phyloP scores from a whole-genome alignment of 2,329 filamentous ascomycete species.

The Fusarium sp. region DNA sequence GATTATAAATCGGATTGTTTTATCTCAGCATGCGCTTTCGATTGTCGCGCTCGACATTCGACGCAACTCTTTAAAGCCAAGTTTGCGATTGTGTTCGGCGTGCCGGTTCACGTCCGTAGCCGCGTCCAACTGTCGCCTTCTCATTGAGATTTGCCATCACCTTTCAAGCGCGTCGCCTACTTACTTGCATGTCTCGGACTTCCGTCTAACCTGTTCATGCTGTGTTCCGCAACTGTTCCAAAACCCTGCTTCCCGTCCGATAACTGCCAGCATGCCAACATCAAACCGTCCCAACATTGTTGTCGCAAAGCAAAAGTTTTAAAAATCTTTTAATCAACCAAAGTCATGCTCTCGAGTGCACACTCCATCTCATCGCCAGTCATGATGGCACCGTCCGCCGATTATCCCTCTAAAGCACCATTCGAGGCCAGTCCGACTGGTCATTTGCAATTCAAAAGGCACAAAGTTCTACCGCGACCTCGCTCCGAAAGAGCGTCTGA shows the following conservation, averaged over 20 bases:
- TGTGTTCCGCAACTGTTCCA: slow-evolving; percentile 36
- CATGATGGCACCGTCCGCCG: slow-evolving; percentile 49
- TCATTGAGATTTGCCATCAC: slow-evolving; percentile 23
- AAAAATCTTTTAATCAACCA: slow-evolving; percentile 10
- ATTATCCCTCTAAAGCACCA: slow-evolving; percentile 45
- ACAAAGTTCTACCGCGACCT: slow-evolving; percentile 58
- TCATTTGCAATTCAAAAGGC: slow-evolving; percentile 58
- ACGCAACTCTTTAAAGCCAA: slow-evolving; percentile 39
- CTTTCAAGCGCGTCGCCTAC: slow-evolving; percentile 30
- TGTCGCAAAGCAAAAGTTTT: slow-evolving; percentile 41
- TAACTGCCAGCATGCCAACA: slow-evolving; percentile 45
- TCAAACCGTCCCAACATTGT: slow-evolving; percentile 32
- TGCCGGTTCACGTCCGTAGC: slow-evolving; percentile 37
- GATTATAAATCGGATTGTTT: slow-evolving; percentile 14
- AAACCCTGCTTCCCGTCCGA: slow-evolving; percentile 28
- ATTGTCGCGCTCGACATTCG: slow-evolving; percentile 31
- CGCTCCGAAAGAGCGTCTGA: slow-evolving; percentile 43
- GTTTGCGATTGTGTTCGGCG: slow-evolving; percentile 32
- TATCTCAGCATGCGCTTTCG: slow-evolving; percentile 40
- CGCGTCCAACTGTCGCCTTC: slow-evolving; percentile 23
- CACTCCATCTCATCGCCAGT: slow-evolving; percentile 46
- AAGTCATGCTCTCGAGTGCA: slow-evolving; percentile 47
- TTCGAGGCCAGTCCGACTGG: slow-evolving; percentile 44
- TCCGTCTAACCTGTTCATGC: slow-evolving; percentile 32
- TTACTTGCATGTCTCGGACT: slow-evolving; percentile 42